A percentile compares a stretch with the other conserved stretches of the same genome.
Conservation (phyloP, 2,329 filamentous ascomycete genomes). For the Polytolypa hystricis region DNA sequence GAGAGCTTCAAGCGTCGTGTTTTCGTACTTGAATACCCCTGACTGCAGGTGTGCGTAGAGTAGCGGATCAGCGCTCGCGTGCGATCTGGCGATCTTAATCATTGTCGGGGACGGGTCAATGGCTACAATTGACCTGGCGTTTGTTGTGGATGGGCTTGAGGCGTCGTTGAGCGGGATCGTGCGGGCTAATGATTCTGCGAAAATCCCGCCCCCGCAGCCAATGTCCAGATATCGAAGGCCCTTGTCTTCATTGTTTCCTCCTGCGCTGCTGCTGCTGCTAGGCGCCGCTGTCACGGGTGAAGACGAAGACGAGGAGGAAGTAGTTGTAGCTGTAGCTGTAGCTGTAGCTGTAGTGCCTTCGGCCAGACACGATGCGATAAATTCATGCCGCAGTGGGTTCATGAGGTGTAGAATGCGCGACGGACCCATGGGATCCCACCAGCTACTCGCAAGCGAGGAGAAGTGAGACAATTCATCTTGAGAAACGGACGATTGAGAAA, state of each 20-base stretch:
- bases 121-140: slow-evolving; percentile 32
- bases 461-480: slow-evolving; percentile 87
- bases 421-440: slow-evolving; percentile 94
- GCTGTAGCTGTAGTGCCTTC: no score
- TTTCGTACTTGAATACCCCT: slow-evolving; percentile 55
- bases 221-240: slow-evolving; percentile 72
- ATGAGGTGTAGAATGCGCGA: slow-evolving; percentile 91
- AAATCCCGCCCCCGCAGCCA: slow-evolving; percentile 92
- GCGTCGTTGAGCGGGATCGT: slow-evolving; percentile 23
- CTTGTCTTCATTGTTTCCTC: slow-evolving; percentile 8
- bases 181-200: slow-evolving; percentile 57
- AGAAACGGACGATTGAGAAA: slow-evolving; percentile 58
- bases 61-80: slow-evolving; percentile 62
- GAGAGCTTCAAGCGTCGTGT: slow-evolving; percentile 62
- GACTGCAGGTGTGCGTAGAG: slow-evolving; percentile 44
- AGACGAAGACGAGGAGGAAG: slow-evolving; percentile 11
- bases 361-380: slow-evolving; percentile 63
- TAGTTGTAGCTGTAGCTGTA: no score
- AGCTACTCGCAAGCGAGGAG: slow-evolving; percentile 79
- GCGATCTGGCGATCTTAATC: slow-evolving; percentile 56
- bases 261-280: neutral
- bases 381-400: slow-evolving; percentile 93
- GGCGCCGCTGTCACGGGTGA: no score
- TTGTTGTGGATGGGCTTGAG: slow-evolving; percentile 20
- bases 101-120: slow-evolving; percentile 35